Percentiles rank a stretch among this genome's conserved stretches.
These are phyloP conservation scores for Cladorrhinum samala DNA, from an alignment of 495 filamentous ascomycete genomes.

Conservation along the genomic window DNA sequence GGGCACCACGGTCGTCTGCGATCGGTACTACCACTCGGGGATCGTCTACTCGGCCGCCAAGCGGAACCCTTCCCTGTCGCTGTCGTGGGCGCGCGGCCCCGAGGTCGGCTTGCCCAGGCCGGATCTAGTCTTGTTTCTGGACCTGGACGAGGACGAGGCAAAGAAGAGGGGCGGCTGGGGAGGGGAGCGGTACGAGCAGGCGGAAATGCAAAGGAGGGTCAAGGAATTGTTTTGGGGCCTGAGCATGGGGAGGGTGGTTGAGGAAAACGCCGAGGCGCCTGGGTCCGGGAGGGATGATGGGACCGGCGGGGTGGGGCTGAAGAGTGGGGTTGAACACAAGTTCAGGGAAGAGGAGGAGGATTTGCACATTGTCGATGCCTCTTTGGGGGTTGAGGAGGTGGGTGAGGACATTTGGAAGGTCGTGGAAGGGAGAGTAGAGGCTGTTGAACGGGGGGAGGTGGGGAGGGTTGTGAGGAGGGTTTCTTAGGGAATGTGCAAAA, in stretches of 20 bases:
- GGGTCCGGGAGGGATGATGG: slow-evolving; percentile 6
- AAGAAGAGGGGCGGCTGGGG: slow-evolving; percentile 77
- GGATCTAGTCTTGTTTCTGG: slow-evolving; percentile 81
- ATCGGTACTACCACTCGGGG: slow-evolving; percentile 91
- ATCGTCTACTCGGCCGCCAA: slow-evolving; percentile 96
- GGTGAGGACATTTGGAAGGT: slow-evolving; percentile 45
- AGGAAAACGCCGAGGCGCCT: slow-evolving; percentile 6
- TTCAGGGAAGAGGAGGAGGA: slow-evolving; percentile 48
- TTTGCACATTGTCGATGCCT: slow-evolving; percentile 51
- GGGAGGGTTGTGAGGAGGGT: slow-evolving; percentile 38
- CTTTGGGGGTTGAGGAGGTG: slow-evolving; percentile 44
- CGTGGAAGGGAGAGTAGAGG: slow-evolving; percentile 40
- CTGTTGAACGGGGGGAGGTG: slow-evolving; percentile 42
- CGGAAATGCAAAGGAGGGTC: slow-evolving; percentile 75
- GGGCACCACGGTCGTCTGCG: slow-evolving; percentile 74
- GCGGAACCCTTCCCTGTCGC: slow-evolving; percentile 56
- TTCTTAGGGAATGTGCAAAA: too few species aligned
- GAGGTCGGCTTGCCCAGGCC: slow-evolving; percentile 85
- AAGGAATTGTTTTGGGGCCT: slow-evolving; percentile 62
- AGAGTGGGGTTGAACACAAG: slow-evolving; percentile 29
- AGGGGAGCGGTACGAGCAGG: slow-evolving; percentile 80
- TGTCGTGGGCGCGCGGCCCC: slow-evolving; percentile 74
- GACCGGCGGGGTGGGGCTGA: slow-evolving; percentile 10
- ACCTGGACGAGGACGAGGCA: slow-evolving; percentile 66
- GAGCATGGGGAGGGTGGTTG: slow-evolving; percentile 39